Evolutionary conservation across 768 basidiomycete species (phyloP).

Genomic region (Fistulinella prunicolor): DNA sequence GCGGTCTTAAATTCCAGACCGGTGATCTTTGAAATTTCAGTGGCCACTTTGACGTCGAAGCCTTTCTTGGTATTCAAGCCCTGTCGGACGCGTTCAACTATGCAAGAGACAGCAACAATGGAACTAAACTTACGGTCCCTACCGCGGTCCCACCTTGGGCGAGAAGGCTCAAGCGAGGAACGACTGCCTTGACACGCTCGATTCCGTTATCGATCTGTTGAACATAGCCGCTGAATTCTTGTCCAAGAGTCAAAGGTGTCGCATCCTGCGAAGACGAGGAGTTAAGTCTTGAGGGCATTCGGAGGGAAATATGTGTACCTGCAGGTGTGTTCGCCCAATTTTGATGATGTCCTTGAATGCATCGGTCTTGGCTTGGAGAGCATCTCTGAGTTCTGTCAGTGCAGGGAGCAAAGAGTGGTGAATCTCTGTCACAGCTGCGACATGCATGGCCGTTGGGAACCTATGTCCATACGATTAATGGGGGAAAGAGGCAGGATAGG

Average conservation of each 20-base stretch:
- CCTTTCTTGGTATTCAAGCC: slow-evolving; percentile 96
- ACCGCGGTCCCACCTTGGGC: slow-evolving; percentile 99
- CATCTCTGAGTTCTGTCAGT: slow-evolving; percentile 77
- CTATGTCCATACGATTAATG: slow-evolving; percentile 37
- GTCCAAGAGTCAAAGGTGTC: slow-evolving; percentile 94
- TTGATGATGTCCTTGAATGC: slow-evolving; percentile 92
- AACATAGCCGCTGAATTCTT: slow-evolving; percentile 98
- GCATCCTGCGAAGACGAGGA: slow-evolving; percentile 64
- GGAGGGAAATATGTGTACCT: slow-evolving; percentile 39
- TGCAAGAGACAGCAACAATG: background rate
- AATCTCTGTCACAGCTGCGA: slow-evolving; percentile 92
- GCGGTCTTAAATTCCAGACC: slow-evolving; percentile 93
- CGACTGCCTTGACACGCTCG: slow-evolving; percentile 70
- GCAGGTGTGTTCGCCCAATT: slow-evolving; percentile 96
- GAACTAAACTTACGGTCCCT: slow-evolving; percentile 70
- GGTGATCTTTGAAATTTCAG: slow-evolving; percentile 87
- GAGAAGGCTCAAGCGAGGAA: slow-evolving; percentile 84
- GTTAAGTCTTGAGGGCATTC: background rate
- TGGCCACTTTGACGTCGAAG: slow-evolving; percentile 92
- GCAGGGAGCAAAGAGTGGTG: slow-evolving; percentile 79
- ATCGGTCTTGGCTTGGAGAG: slow-evolving; percentile 77
- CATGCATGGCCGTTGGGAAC: slow-evolving; percentile 99
- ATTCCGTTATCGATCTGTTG: slow-evolving; percentile 92
- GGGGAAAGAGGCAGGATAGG: background rate
- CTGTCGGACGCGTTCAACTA: slow-evolving; percentile 39